A percentile compares a stretch with the other conserved stretches of the same genome.
Evolutionary conservation across 768 basidiomycete genomes (phyloP).

Genomic region (Auriscalpium microsporum): DNA sequence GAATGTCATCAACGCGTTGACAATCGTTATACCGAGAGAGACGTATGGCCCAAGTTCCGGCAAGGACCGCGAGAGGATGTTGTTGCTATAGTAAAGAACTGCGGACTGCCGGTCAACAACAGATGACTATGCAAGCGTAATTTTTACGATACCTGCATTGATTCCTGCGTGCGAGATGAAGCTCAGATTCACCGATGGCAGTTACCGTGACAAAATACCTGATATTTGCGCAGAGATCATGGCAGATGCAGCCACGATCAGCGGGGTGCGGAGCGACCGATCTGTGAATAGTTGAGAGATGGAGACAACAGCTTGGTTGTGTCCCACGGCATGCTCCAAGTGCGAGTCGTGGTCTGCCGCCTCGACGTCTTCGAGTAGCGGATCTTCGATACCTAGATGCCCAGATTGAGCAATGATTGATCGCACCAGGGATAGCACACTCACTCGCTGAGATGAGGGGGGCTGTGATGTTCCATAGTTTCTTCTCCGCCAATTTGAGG

Average conservation of each 20-base stretch:
- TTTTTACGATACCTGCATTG: constrained; percentile 47
- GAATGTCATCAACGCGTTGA: constrained; percentile 79
- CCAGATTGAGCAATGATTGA: constrained; percentile 20
- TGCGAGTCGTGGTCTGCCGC: constrained; percentile 19
- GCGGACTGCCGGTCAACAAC: neutral
- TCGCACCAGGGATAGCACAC: neutral
- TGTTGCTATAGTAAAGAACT: constrained; percentile 90
- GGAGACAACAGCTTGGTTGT: constrained; percentile 27
- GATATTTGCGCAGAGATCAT: constrained; percentile 79
- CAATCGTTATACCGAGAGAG: constrained; percentile 74
- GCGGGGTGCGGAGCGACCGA: constrained; percentile 49
- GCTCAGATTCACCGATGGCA: neutral
- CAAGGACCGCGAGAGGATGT: constrained; percentile 73
- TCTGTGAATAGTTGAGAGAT: constrained; percentile 41
- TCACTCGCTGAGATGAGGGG: constrained; percentile 10
- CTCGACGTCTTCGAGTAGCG: constrained; percentile 18
- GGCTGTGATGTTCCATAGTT: constrained; percentile 44
- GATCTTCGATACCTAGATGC: constrained; percentile 1
- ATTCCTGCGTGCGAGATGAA: constrained; percentile 40
- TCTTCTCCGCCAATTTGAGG: constrained; percentile 34
- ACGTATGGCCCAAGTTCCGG: constrained; percentile 76
- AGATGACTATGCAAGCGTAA: constrained; percentile 1
- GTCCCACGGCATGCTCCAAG: constrained; percentile 17
- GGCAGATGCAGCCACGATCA: constrained; percentile 56
- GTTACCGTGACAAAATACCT: constrained; percentile 25